Evolutionary conservation across 2,329 filamentous ascomycete genomes (phyloP).

Genomic region (Zymoseptoria passerinii): DNA sequence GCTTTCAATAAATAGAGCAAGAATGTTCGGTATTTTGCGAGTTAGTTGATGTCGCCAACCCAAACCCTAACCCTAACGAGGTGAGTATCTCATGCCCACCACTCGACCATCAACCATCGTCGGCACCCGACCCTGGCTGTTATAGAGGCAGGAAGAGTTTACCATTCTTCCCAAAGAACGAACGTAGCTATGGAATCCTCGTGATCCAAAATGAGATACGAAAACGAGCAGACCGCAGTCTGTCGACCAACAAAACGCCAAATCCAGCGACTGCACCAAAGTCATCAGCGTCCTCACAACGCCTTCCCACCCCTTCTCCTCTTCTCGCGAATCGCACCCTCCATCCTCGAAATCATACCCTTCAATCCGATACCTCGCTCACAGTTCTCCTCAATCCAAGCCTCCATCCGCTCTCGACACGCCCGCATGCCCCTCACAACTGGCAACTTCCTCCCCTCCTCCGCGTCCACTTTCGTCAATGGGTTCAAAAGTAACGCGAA

Average conservation of each 20-base stretch:
- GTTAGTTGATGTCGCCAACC: not conserved
- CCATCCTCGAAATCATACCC: conserved; percentile 52
- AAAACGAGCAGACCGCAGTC: not conserved
- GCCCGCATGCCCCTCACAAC: conserved; percentile 60
- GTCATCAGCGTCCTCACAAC: conserved; percentile 5
- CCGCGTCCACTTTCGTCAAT: conserved; percentile 52
- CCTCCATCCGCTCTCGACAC: conserved; percentile 72
- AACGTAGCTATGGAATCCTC: too few relatives aligned
- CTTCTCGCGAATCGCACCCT: conserved; percentile 53
- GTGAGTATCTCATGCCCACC: not conserved
- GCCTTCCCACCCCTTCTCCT: conserved; percentile 22
- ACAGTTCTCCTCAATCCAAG: conserved; percentile 69
- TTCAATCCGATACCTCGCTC: conserved; percentile 64
- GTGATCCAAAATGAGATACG: not conserved
- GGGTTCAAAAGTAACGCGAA: conserved; percentile 87
- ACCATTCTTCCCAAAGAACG: too few relatives aligned
- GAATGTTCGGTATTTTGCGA: not conserved
- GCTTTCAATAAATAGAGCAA: too few relatives aligned
- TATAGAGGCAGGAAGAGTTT: too few relatives aligned
- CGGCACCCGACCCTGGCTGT: too few relatives aligned
- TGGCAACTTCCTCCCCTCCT: conserved; percentile 62
- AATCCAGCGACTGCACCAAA: not conserved
- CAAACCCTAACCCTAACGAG: not conserved
- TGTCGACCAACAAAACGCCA: not conserved
- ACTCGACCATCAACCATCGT: too few relatives aligned